Base-by-base conservation (phyloP, 78 protist species). In the Cavenderia fasciculata region DNA sequence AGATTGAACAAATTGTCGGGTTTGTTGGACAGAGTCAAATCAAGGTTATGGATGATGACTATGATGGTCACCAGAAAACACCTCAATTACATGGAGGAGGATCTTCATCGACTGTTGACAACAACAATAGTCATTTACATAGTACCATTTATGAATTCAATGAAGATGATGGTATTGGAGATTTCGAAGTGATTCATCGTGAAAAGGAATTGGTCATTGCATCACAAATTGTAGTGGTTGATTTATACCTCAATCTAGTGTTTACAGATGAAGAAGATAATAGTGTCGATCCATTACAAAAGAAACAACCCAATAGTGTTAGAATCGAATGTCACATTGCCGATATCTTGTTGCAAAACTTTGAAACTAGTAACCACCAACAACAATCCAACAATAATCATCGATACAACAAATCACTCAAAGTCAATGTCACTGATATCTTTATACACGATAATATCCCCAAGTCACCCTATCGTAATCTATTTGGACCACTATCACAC, bases 401-500 rank as follows among this genome's bases (percentile, higher is more conserved):
- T 27, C 72, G n/a, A 2, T 63, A 63, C 72, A 63, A 34, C 31
- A 68, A 51, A 23, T 56, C 74, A 40, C 12, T 79, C 18, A 41
- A 43, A 4, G 57, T 68, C 1, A 79, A 79, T 34, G 40, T 79
- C 2, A 31, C 57, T 1, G 40, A 56, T 14, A 2, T 79, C 4
- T 29, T 79, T 23, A 68, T 79, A 43, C 8, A 36, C 16, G 89
- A 79, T 14, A 63, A 56, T 25, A 62, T 79, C n/a, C 4, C 5
- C 8, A 19, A 63, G 8, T 66, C 76, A n/a, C 71, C 71, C 4
- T 79, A 68, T 43, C 49, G 68, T 54, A 68, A 79, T 34, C 6
- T 79, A 23, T 68, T 79, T n/a, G 89, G 75, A 14, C 89, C 89
- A 27, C 29, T 79, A 14, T 49, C 76, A 21, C 36, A 44, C 51